Base-by-base conservation (phyloP, 139 green algal species). In the Tetradesmus obliquus region DNA sequence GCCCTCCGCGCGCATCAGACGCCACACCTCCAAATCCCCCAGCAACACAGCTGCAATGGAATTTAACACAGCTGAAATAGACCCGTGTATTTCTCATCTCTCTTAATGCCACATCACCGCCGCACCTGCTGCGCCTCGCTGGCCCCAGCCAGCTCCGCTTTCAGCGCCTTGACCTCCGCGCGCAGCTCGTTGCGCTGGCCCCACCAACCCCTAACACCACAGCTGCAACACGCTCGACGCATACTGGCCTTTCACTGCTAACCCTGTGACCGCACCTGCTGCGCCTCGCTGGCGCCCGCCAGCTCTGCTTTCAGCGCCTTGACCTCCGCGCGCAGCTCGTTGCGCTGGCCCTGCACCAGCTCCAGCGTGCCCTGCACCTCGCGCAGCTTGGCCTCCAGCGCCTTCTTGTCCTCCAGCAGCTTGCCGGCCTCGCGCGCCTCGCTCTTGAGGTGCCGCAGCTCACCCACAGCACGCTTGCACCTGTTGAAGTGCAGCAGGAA, bases 391-490 rank as follows among this genome's bases (percentile, higher is more conserved):
- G 17, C n/a, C 92, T 99, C 97, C 82, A 99, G 95, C 10, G 91
- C 95, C 79, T 97, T 95, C 95, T 99, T 99, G 96, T 99, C 97
- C 94, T 97, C 94, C 89, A 99, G 93, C 89, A 99, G 95, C 93
- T 97, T 98, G 86, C 91, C 95, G 17, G 95, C 92, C 92, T 98
- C 97, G 74, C 97, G 94, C 15, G 97, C 96, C 91, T 97, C 93
- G 51, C 91, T 85, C 24, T 93, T 93, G 87, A 96, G 89, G 20
- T 81, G 19, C 22, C 94, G 93, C 93, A 97, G 90, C 94, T 94
- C 91, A 71, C 6, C 80, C 60, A 24, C 83, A 79, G 60, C 94
- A 92, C 6, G 93, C 89, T 94, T 95, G 92, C 71, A 93, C 51
- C 57, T 92, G 71, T 9, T 58, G 12, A 12, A 80, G 7, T 32